A percentile compares a stretch with the other conserved stretches of the same genome.
phyloP scores from a whole-genome alignment of 2,329 filamentous ascomycete genomes.

The Fusarium torulosum region DNA sequence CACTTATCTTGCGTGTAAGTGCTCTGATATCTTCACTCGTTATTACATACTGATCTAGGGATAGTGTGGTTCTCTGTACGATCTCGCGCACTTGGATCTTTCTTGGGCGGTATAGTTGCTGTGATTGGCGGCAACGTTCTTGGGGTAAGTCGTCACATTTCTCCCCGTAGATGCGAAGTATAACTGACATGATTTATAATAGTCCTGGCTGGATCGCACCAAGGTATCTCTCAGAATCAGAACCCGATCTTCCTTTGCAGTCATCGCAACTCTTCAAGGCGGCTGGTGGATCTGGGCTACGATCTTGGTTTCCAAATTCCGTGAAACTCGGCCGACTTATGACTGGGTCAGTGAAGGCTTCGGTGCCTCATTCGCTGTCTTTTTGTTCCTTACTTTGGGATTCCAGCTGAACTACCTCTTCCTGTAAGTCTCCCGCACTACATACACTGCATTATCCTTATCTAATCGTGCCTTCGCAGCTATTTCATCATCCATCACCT shows the following conservation, averaged over 20 bases:
- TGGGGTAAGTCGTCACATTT: slow-evolving; percentile 59
- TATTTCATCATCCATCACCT: slow-evolving; percentile 79
- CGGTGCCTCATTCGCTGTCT: slow-evolving; percentile 74
- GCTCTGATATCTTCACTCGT: too few species aligned
- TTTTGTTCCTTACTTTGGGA: slow-evolving; percentile 73
- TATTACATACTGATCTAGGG: background rate
- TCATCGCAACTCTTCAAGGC: slow-evolving; percentile 70
- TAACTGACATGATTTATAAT: background rate
- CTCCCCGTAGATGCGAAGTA: background rate
- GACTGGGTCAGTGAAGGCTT: slow-evolving; percentile 76
- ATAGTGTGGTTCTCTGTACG: slow-evolving; percentile 77
- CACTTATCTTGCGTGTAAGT: slow-evolving; percentile 66
- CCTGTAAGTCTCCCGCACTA: slow-evolving; percentile 59
- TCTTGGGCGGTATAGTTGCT: slow-evolving; percentile 76
- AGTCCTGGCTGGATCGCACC: slow-evolving; percentile 70
- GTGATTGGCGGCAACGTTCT: slow-evolving; percentile 74
- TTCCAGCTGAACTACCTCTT: slow-evolving; percentile 83
- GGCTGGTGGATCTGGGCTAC: slow-evolving; percentile 81
- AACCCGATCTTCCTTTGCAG: slow-evolving; percentile 66
- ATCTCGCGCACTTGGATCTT: slow-evolving; percentile 76
- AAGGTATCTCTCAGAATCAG: slow-evolving; percentile 66
- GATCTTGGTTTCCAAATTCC: slow-evolving; percentile 72
- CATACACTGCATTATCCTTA: fast-evolving
- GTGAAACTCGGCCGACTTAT: slow-evolving; percentile 67
- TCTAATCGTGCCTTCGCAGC: slow-evolving; percentile 50